These are phyloP conservation scores for Creolimax fragrantissima DNA, from an alignment of 78 protist species.

Conservation along the genomic window DNA sequence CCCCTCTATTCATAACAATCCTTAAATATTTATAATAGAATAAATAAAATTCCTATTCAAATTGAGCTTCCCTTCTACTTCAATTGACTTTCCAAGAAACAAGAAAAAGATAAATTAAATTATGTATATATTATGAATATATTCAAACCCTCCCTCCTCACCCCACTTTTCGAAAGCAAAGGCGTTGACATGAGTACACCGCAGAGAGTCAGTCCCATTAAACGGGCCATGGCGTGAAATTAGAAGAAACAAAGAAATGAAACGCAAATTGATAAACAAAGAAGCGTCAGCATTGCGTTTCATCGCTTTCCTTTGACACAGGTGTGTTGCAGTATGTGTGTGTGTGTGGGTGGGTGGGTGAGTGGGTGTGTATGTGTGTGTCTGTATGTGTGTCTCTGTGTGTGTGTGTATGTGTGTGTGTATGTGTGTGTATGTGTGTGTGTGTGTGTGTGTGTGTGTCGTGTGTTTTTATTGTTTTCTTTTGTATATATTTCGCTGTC, in stretches of 20 bases:
- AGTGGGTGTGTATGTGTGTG: not conserved
- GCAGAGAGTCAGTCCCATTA: not conserved
- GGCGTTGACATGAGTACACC: not conserved
- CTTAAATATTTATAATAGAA: too few relatives aligned
- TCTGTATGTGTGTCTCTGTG: not conserved
- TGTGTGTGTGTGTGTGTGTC: not conserved
- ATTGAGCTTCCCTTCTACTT: too few relatives aligned
- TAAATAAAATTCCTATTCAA: too few relatives aligned
- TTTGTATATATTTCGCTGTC: not conserved
- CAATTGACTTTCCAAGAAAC: too few relatives aligned
- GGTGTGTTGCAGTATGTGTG: too few relatives aligned
- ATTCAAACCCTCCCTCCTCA: too few relatives aligned
- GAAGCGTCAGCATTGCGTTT: not conserved
- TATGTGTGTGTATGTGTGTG: not conserved
- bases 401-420: not conserved
- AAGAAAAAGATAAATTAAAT: too few relatives aligned
- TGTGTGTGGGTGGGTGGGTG: not conserved
- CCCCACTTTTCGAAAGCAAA: too few relatives aligned
- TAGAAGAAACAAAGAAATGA: not conserved
- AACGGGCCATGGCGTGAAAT: not conserved
- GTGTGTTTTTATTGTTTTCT: not conserved
- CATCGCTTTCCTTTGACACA: not conserved
- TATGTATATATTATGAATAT: too few relatives aligned
- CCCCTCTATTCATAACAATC: too few relatives aligned
- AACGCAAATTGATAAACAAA: not conserved